Evolutionary conservation across 2,329 filamentous ascomycete genomes (phyloP).

Genomic region (Phoma sp.): DNA sequence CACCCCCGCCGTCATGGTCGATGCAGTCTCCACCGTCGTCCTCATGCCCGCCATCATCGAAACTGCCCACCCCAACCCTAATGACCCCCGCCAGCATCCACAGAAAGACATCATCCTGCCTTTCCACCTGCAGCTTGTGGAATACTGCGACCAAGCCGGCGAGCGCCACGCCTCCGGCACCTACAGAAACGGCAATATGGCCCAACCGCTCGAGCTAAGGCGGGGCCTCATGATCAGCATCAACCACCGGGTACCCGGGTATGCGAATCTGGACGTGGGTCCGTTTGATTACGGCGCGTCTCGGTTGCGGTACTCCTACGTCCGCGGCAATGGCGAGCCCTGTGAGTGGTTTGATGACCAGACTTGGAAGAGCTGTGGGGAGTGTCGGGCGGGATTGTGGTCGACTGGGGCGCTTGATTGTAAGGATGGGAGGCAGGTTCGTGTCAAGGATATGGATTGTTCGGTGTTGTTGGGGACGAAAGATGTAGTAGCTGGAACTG

Average conservation of each 20-base stretch:
- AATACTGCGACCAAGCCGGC: conserved; percentile 1
- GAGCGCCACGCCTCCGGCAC: neutral
- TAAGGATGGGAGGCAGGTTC: neutral
- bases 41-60: conserved; percentile 6
- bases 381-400: conserved; percentile 25
- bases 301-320: conserved; percentile 13
- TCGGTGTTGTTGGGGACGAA: conserved; percentile 1
- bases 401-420: neutral
- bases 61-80: neutral
- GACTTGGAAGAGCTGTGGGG: conserved; percentile 24
- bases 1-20: neutral
- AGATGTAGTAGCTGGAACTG: too few species aligned
- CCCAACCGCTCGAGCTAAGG: neutral
- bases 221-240: neutral
- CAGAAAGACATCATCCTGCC: conserved; percentile 16
- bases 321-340: neutral
- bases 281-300: conserved; percentile 3
- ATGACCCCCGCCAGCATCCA: too few species aligned
- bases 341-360: conserved; percentile 27
- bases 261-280: conserved; percentile 9
- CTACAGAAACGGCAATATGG: conserved; percentile 13
- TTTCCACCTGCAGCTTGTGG: conserved; percentile 20
- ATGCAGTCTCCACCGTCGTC: neutral
- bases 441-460: conserved; percentile 6
- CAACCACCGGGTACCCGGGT: conserved; percentile 9